These are phyloP conservation scores for Metschnikowia matae DNA, from an alignment of 805 yeast genomes.

Conservation along the genomic window DNA sequence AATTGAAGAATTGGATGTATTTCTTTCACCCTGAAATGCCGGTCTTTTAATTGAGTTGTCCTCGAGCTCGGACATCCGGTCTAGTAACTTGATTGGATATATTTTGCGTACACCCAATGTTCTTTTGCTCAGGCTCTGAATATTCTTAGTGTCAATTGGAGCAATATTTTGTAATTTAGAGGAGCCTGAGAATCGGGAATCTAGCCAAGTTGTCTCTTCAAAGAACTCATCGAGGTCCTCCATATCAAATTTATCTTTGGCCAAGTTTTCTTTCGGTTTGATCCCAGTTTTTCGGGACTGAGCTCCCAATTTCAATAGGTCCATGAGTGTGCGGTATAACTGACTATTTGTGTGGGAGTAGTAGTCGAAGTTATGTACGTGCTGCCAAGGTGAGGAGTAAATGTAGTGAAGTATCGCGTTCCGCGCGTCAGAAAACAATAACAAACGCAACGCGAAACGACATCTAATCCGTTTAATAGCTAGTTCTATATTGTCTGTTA, in stretches of 20 bases:
- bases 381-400: background rate
- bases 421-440: background rate
- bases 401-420: background rate
- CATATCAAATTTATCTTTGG: conserved; percentile 57
- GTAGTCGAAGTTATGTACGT: background rate
- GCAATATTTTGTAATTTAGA: background rate
- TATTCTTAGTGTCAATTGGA: background rate
- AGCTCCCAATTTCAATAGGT: conserved; percentile 47
- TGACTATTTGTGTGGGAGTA: background rate
- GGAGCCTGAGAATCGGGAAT: background rate
- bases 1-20: background rate
- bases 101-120: conserved; percentile 2
- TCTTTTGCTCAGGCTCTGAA: background rate
- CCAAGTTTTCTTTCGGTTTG: conserved; percentile 42
- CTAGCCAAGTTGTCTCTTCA: conserved; percentile 31
- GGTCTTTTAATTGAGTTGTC: background rate
- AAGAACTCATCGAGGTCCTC: conserved; percentile 71
- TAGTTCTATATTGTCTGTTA: background rate
- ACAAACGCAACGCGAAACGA: background rate
- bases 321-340: conserved; percentile 23
- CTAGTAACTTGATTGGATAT: background rate
- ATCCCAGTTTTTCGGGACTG: conserved; percentile 67
- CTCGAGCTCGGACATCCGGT: background rate
- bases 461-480: background rate
- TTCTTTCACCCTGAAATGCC: background rate